phyloP scores from a whole-genome alignment of 106 monocot species.

The Cymbidium sinense region DNA sequence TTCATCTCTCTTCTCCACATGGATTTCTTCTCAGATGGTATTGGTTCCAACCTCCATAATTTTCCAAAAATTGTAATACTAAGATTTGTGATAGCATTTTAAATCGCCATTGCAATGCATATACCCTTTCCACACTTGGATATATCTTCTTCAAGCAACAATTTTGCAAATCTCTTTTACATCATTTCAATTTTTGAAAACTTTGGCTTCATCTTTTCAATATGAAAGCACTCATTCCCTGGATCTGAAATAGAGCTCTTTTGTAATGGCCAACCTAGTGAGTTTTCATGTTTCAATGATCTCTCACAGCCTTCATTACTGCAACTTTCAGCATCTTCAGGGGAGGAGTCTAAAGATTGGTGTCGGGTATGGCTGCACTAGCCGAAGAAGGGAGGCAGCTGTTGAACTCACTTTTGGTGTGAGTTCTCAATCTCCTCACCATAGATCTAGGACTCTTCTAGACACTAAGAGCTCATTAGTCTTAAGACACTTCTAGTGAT shows the following conservation, averaged over 20 bases:
- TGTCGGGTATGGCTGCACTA: too few species aligned
- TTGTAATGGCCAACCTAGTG: background rate
- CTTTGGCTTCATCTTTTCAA: background rate
- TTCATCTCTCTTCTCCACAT: slow-evolving; percentile 93
- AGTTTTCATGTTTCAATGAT: background rate
- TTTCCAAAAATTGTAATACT: slow-evolving; percentile 84
- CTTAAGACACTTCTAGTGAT: too few species aligned
- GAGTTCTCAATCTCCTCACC: too few species aligned
- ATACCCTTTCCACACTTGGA: slow-evolving; percentile 94
- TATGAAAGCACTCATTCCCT: background rate
- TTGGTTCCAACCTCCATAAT: slow-evolving; percentile 81
- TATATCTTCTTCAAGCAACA: slow-evolving; percentile 97
- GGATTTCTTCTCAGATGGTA: slow-evolving; percentile 63
- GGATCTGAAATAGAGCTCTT: background rate
- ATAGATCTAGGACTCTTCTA: too few species aligned
- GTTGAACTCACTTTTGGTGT: too few species aligned
- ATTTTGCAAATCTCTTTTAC: slow-evolving; percentile 92
- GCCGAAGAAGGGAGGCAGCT: too few species aligned
- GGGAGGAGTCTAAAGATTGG: too few species aligned
- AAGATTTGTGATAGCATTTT: slow-evolving; percentile 94
- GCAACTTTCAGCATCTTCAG: background rate
- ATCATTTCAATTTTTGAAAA: slow-evolving; percentile 72
- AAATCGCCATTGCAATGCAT: slow-evolving; percentile 77
- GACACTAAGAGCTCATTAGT: too few species aligned
- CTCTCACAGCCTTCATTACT: background rate